Evolutionary conservation across 257 asterid species (phyloP).

Genomic region (Solanum phureja): DNA sequence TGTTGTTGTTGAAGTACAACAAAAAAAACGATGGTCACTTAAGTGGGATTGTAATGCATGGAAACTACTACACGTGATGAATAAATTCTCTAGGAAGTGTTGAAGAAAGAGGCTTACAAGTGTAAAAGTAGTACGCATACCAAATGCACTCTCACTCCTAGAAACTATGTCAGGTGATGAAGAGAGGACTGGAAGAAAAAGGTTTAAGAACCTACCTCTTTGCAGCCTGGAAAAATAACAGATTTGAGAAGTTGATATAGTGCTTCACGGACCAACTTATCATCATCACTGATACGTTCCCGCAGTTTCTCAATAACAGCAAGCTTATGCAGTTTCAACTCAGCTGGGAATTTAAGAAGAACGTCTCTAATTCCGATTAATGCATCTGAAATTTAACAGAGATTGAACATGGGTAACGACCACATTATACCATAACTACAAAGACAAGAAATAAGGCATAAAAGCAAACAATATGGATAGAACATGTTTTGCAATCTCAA

Average conservation of each 20-base stretch:
- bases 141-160: background rate
- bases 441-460: background rate
- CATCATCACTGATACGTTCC: conserved; percentile 85
- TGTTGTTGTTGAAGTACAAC: background rate
- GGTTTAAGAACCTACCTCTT: conserved; percentile 36
- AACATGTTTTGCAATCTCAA: background rate
- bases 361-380: conserved; percentile 65
- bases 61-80: background rate
- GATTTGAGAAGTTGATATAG: conserved; percentile 72
- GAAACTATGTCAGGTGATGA: background rate
- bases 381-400: conserved; percentile 43
- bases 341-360: conserved; percentile 61
- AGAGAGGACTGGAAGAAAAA: background rate
- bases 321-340: conserved; percentile 76
- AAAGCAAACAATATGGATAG: background rate
- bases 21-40: background rate
- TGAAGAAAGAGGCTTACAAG: background rate
- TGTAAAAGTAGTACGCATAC: background rate
- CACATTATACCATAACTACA: background rate
- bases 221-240: conserved; percentile 65
- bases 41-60: background rate
- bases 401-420: background rate
- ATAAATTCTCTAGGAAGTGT: background rate
- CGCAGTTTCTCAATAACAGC: conserved; percentile 83
- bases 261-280: conserved; percentile 71